Percentiles rank a stretch among this genome's conserved stretches.
phyloP scores from a whole-genome alignment of 2,329 filamentous ascomycete species.

The Talaromyces sp. region DNA sequence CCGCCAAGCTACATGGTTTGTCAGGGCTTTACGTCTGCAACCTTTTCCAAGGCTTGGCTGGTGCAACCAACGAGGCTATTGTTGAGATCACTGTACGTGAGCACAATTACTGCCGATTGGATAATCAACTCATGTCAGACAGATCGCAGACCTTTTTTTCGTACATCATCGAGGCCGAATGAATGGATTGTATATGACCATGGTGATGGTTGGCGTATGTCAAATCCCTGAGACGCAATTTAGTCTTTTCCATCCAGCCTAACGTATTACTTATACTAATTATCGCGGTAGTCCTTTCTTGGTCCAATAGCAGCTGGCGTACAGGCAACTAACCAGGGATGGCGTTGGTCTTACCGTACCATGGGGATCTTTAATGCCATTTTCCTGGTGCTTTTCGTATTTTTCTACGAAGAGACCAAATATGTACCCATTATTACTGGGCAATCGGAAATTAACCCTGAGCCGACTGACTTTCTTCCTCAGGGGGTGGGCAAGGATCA shows the following conservation, averaged over 20 bases:
- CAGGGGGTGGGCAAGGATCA: neutral
- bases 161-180: constrained; percentile 54
- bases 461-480: constrained; percentile 7
- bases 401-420: constrained; percentile 44
- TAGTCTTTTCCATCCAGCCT: too few relatives aligned
- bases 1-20: constrained; percentile 43
- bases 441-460: neutral
- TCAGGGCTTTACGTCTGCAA: constrained; percentile 51
- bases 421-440: constrained; percentile 24
- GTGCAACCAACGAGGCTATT: constrained; percentile 45
- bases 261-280: constrained; percentile 1
- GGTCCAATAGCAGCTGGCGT: constrained; percentile 38
- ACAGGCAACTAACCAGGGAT: constrained; percentile 37
- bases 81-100: constrained; percentile 48
- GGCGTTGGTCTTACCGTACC: constrained; percentile 41
- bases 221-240: constrained; percentile 20
- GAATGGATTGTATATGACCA: constrained; percentile 54
- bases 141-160: constrained; percentile 54
- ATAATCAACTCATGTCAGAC: neutral
- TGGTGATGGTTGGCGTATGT: constrained; percentile 41
- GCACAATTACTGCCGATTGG: constrained; percentile 31
- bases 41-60: constrained; percentile 43
- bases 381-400: constrained; percentile 33
- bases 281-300: constrained; percentile 28
- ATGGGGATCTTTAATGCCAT: constrained; percentile 36